Base-by-base conservation (phyloP, 2,329 filamentous ascomycete genomes). In the Laburnicola sp. region DNA sequence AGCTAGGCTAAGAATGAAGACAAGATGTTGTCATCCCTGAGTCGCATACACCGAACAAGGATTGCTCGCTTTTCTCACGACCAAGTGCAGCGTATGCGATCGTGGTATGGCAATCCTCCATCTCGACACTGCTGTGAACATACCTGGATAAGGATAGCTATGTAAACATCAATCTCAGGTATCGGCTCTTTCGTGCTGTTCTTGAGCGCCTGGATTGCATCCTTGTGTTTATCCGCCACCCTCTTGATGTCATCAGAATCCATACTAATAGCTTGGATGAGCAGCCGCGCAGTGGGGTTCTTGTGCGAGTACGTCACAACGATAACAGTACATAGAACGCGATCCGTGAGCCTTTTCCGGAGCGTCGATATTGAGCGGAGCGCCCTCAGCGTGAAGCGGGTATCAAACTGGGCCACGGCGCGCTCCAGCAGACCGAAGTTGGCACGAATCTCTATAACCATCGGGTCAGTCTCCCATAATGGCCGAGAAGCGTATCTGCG, bases 301-400 rank as follows among this genome's bases (percentile, higher is more conserved):
- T 86, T 86, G 48, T 82, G 74, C 48, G 86, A 81, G 74, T 91
- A 96, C 36, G 88, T 91, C 65, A 95, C 87, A 63, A 85, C 84
- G 68, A 96, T 88, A 66, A 88, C 87, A 74, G 89, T 86, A 44
- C 86, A 84, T 61, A 97, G 80, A 62, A 96, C 86, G 63, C 93
- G 89, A 51, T 89, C 83, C 10, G 87, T 89, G 62, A 96, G 82
- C 61, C 90, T 86, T 81, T 97, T 97, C 73, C 94, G 91, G 73
- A 97, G 86, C 48, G 91, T 92, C 35, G 94, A 96, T 77, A 97
- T 96, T 64, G 92, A 96, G 67, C 94, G 88, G 58, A 99, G 84
- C 56, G 94, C 94, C 70, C 94, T 86, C 58, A 99, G 87, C 50
- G 93, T 91, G 77, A 97, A 99, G 79, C 94, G 87, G 53, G 92